A percentile compares a stretch with the other conserved stretches of the same genome.
These are phyloP conservation scores for Penicillium vulpinum DNA, from an alignment of 2,329 filamentous ascomycete species.

Conservation along the genomic window DNA sequence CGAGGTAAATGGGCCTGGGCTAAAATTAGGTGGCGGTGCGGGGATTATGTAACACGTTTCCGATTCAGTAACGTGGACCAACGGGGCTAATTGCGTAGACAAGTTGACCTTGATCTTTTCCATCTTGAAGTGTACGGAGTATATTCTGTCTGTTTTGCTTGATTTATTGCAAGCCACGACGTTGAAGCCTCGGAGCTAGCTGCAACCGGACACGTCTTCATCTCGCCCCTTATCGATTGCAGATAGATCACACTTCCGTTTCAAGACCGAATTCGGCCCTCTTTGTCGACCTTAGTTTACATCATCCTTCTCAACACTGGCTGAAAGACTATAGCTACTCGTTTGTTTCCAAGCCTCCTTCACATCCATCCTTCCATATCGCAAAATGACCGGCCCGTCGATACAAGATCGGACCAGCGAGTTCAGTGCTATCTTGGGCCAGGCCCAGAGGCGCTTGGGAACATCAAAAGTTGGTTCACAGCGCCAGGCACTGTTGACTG, in stretches of 20 bases:
- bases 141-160: neutral
- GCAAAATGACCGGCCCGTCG: conserved; percentile 59
- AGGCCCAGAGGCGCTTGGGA: conserved; percentile 78
- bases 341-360: neutral
- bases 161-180: neutral
- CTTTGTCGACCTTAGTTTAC: neutral
- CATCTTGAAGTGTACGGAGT: neutral
- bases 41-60: conserved; percentile 9
- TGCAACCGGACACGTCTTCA: conserved; percentile 27
- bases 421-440: conserved; percentile 86
- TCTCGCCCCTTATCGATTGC: conserved; percentile 39
- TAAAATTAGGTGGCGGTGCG: conserved; percentile 5
- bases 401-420: conserved; percentile 97
- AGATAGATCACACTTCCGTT: conserved; percentile 12
- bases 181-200: neutral
- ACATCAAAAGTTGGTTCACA: conserved; percentile 75
- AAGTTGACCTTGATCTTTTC: neutral
- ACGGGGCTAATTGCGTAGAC: neutral
- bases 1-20: neutral
- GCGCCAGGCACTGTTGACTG: conserved; percentile 74
- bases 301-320: neutral
- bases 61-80: conserved; percentile 1
- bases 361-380: neutral
- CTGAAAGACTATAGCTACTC: neutral
- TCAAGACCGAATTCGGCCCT: conserved; percentile 12